Evolutionary conservation across 495 filamentous ascomycete genomes (phyloP), one percentile per base, ranked within the genome.

Genomic region (Aspergillus bertholletiae): DNA sequence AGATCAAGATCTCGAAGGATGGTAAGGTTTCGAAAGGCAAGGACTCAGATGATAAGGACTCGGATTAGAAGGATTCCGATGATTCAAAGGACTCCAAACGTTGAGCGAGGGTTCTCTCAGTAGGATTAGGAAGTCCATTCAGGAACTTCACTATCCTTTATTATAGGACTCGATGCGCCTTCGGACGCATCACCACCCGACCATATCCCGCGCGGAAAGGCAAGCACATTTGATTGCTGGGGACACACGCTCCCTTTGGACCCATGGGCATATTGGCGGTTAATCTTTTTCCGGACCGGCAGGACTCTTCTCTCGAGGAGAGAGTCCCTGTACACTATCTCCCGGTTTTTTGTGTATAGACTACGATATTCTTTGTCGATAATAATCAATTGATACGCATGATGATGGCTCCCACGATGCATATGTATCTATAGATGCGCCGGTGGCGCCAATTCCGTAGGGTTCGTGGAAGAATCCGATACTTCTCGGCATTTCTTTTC

Each of bases 311-410:
- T 30, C 34, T 43, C 6, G 39, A 43, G 18, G 18, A 22, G 39
- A 21, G 46, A 49, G 46, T 35, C 46, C 46, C 39, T 44, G 37
- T 53, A 32, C 50, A 54, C 44, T 54, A 32, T 45, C 21, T 54
- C 22, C 51, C 40, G 43, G 40, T 43, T 28, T n/a, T 50, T 37
- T 51, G 51, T 53, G 39, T 46, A 53, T 46, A 53, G 51, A 53
- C 30, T 53, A 53, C 51, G 40, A 43, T 43, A 28, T 43, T 44
- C 20, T 34, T 53, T 53, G 39, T 44, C 24, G 40, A 53, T 53
- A 53, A 28, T 49, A 20, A 32, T 20, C 28, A 49, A 34, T 32
- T 32, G 34, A 49, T 37, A 49, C 34, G 46, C 18, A 13, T 49
- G 27, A 49, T 49, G 46, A 46, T 45, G 18, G 21, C 34, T 17